Evolutionary conservation across 495 filamentous ascomycete species (phyloP).

Genomic region (Ascodesmis nigricans): DNA sequence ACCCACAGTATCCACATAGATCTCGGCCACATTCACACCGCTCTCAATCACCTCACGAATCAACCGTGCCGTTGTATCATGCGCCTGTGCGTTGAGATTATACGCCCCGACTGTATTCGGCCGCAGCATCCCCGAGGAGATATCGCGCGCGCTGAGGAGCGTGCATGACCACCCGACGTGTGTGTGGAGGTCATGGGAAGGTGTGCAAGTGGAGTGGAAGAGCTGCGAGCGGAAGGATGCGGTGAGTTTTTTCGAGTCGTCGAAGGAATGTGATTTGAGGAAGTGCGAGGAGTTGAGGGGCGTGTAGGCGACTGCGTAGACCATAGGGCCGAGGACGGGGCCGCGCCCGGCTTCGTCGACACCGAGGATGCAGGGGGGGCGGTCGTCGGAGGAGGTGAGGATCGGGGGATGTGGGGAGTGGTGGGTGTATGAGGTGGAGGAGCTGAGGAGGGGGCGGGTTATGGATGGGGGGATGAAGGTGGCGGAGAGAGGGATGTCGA

Average conservation of each 20-base stretch:
- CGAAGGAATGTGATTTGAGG: slow-evolving; percentile 28
- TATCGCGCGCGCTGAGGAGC: slow-evolving; percentile 10
- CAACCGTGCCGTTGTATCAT: slow-evolving; percentile 79
- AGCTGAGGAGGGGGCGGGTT: slow-evolving; percentile 33
- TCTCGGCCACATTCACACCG: slow-evolving; percentile 61
- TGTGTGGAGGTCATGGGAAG: slow-evolving; percentile 2
- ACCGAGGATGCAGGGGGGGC: slow-evolving; percentile 43
- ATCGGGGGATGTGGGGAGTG: slow-evolving; percentile 50
- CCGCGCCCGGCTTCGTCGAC: slow-evolving; percentile 93
- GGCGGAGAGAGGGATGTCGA: slow-evolving; percentile 1
- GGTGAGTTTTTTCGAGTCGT: slow-evolving; percentile 21
- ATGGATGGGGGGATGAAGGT: slow-evolving; percentile 39
- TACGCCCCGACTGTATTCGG: slow-evolving; percentile 30
- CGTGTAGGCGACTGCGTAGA: slow-evolving; percentile 73
- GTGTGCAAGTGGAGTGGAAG: slow-evolving; percentile 8
- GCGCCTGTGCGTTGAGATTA: slow-evolving; percentile 94
- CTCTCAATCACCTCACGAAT: slow-evolving; percentile 50
- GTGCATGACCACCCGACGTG: slow-evolving; percentile 14
- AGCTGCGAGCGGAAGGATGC: slow-evolving; percentile 9
- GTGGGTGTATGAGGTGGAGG: slow-evolving; percentile 63
- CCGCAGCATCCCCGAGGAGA: slow-evolving; percentile 27
- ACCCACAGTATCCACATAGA: slow-evolving; percentile 92
- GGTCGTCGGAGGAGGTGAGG: slow-evolving; percentile 27
- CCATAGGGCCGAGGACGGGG: slow-evolving; percentile 91
- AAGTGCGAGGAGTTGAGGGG: slow-evolving; percentile 64